Evolutionary conservation across 108 stramenopile species (phyloP).

Genomic region (Nannochloropsis gaditana): DNA sequence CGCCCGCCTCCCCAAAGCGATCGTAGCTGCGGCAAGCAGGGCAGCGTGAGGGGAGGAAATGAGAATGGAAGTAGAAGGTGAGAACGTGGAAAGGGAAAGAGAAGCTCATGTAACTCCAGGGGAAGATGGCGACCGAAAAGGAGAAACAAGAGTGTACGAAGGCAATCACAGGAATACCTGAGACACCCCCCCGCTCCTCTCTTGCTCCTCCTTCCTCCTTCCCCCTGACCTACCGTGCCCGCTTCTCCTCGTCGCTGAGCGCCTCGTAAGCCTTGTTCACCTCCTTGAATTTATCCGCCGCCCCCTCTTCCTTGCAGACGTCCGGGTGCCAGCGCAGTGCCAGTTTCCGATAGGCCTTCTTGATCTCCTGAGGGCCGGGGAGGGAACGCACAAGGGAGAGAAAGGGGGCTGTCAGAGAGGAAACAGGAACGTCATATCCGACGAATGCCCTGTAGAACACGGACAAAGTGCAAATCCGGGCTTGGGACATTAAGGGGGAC

Average conservation of each 20-base stretch:
- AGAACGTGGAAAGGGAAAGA: neutral
- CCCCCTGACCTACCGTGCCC: conserved; percentile 17
- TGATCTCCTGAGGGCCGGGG: conserved; percentile 58
- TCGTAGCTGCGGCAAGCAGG: conserved; percentile 30
- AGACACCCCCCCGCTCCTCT: neutral
- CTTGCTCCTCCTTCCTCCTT: neutral
- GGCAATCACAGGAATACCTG: neutral
- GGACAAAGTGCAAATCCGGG: no score
- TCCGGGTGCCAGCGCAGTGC: conserved; percentile 81
- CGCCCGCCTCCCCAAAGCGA: conserved; percentile 45
- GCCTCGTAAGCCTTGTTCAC: conserved; percentile 46
- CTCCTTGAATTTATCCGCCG: conserved; percentile 39
- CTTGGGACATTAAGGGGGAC: no score
- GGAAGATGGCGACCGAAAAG: neutral
- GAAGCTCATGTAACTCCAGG: neutral
- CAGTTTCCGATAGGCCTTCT: conserved; percentile 77
- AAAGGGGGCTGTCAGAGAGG: neutral
- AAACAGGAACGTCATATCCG: neutral
- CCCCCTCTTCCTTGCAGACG: neutral
- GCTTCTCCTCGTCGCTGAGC: conserved; percentile 32
- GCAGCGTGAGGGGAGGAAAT: neutral
- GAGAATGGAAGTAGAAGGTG: neutral
- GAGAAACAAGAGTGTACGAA: neutral
- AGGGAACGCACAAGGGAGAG: neutral
- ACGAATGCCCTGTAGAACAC: no score